A percentile compares a stretch with the other conserved stretches of the same genome.
These are phyloP conservation scores for Globisporangium paddicum DNA, from an alignment of 352 stramenopile genomes.

Conservation along the genomic window DNA sequence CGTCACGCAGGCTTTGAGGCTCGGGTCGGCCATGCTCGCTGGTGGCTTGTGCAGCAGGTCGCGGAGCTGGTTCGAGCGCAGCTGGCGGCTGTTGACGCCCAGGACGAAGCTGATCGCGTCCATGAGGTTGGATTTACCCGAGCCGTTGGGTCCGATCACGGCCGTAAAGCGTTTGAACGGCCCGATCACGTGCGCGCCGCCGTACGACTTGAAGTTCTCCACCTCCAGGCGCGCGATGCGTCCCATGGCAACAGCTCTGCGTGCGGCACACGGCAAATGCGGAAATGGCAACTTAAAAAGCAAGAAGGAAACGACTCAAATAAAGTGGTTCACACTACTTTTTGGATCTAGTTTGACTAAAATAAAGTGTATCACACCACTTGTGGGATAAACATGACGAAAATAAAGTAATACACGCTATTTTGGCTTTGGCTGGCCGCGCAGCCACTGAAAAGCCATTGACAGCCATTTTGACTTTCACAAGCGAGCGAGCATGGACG, in stretches of 20 bases:
- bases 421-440: not conserved
- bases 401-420: not conserved
- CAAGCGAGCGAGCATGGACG: not conserved
- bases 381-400: not conserved
- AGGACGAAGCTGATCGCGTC: constrained; percentile 98
- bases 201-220: constrained; percentile 99
- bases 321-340: no score
- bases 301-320: no score
- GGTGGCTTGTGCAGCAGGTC: constrained; percentile 93
- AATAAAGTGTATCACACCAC: not conserved
- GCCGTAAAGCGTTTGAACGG: constrained; percentile 98
- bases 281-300: no score
- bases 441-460: not conserved
- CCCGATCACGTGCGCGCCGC: constrained; percentile 90
- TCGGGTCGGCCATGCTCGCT: constrained; percentile 39
- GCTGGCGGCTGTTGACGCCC: constrained; percentile 93
- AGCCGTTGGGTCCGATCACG: constrained; percentile 97
- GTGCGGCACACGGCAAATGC: not conserved
- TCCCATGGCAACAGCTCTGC: constrained; percentile 45
- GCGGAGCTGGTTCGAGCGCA: constrained; percentile 95
- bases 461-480: not conserved
- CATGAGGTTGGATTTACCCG: constrained; percentile 93
- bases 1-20: constrained; percentile 84
- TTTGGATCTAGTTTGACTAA: not conserved
- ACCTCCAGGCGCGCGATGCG: constrained; percentile 94